Evolutionary conservation across 148 eudicot genomes (phyloP).

Genomic region (Rhododendron griersonianum): DNA sequence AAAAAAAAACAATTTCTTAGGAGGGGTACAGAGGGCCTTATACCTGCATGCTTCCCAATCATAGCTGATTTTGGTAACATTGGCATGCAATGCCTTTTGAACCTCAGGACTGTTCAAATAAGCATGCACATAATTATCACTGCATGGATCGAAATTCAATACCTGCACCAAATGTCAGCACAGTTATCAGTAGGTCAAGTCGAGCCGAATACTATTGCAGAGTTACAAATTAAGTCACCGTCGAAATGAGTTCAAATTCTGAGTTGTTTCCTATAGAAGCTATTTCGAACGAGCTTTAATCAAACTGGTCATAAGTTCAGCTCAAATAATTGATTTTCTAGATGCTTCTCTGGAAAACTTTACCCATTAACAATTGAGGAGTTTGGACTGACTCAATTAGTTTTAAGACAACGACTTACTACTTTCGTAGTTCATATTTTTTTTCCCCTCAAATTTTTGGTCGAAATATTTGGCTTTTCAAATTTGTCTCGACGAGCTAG

Average conservation of each 20-base stretch:
- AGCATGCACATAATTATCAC: slow-evolving; percentile 46
- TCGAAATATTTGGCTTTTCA: too few relatives aligned
- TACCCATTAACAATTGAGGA: neutral
- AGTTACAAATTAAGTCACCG: neutral
- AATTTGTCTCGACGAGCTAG: too few relatives aligned
- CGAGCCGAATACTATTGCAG: neutral
- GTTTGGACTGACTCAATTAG: neutral
- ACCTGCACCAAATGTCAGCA: slow-evolving; percentile 30
- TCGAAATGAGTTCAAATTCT: neutral
- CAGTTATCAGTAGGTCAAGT: neutral
- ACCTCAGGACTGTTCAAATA: slow-evolving; percentile 59
- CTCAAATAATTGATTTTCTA: neutral
- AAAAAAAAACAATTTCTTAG: too few relatives aligned
- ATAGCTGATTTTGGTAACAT: slow-evolving; percentile 46
- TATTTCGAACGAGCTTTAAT: neutral
- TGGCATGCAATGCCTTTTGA: slow-evolving; percentile 74
- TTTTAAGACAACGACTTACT: neutral
- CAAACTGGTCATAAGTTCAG: neutral
- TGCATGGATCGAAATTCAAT: slow-evolving; percentile 51
- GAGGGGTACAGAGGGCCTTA: neutral
- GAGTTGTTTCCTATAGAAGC: neutral
- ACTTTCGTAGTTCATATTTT: too few relatives aligned
- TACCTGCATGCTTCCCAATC: slow-evolving; percentile 77
- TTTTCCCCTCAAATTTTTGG: neutral
- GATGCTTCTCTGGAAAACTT: neutral